phyloP scores from a whole-genome alignment of 2,329 filamentous ascomycete species.

The Diaporthe destruens region DNA sequence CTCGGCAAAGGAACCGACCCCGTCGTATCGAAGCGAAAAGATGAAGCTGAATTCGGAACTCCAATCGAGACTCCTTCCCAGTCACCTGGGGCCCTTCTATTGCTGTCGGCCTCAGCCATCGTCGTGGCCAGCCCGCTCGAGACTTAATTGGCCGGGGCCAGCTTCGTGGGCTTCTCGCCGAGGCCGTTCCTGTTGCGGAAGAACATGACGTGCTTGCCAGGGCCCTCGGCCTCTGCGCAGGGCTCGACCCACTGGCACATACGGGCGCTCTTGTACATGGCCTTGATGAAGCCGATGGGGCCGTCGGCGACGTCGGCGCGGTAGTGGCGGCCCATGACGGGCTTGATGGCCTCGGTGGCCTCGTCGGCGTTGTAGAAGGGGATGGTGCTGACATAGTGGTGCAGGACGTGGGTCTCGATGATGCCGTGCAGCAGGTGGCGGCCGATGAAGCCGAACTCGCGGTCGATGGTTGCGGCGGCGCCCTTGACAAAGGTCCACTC shows the following conservation, averaged over 20 bases:
- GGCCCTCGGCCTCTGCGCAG: constrained; percentile 81
- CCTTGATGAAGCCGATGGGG: constrained; percentile 83
- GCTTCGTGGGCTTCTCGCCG: constrained; percentile 65
- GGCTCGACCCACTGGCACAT: constrained; percentile 99
- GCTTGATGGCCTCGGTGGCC: constrained; percentile 93
- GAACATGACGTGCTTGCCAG: constrained; percentile 88
- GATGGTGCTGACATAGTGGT: constrained; percentile 97
- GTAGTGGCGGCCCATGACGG: constrained; percentile 96
- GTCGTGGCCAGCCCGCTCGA: background rate
- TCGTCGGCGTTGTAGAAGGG: constrained; percentile 98
- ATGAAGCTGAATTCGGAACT: constrained; percentile 20
- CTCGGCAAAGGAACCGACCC: constrained; percentile 13
- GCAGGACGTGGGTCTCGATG: constrained; percentile 96
- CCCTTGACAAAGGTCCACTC: constrained; percentile 95
- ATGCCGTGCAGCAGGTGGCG: constrained; percentile 93
- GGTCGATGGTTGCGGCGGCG: constrained; percentile 94
- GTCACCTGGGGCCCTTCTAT: background rate
- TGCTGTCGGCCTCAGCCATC: background rate
- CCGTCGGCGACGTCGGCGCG: constrained; percentile 84
- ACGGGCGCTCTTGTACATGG: constrained; percentile 84
- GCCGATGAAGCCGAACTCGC: constrained; percentile 96
- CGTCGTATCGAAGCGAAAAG: constrained; percentile 28
- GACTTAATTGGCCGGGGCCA: constrained; percentile 35
- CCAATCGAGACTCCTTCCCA: background rate
- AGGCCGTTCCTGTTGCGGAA: constrained; percentile 95